Conservation (phyloP, 1,284 basidiomycete species). For the Earliella scabrosa region DNA sequence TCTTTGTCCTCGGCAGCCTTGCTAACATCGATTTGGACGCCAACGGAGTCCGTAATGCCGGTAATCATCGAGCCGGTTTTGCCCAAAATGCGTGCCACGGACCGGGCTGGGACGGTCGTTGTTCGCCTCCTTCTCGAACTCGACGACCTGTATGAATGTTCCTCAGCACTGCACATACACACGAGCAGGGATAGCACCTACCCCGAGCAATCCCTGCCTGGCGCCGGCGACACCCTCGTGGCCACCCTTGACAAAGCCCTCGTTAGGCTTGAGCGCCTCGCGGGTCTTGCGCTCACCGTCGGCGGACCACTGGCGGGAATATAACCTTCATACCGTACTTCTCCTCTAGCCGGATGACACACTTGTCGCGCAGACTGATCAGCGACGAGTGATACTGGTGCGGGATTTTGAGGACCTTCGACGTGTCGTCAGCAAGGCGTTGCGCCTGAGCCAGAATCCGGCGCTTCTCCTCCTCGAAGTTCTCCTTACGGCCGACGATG, state of each 20-base stretch:
- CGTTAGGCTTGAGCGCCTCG: constrained; percentile 79
- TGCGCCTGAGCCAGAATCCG: constrained; percentile 88
- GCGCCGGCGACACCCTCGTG: constrained; percentile 93
- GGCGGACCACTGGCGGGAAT: constrained; percentile 79
- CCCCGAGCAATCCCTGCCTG: constrained; percentile 87
- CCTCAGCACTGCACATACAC: not conserved
- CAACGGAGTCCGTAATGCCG: constrained; percentile 93
- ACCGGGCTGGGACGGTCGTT: constrained; percentile 82
- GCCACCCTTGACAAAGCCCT: constrained; percentile 94
- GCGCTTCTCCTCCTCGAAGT: constrained; percentile 94
- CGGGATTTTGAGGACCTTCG: constrained; percentile 86
- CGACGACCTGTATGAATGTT: constrained; percentile 62
- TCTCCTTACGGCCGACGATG: constrained; percentile 94
- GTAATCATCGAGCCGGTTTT: constrained; percentile 90
- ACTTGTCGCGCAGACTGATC: constrained; percentile 95
- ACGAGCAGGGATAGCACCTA: constrained; percentile 31
- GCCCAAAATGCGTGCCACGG: constrained; percentile 92
- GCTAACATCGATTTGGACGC: constrained; percentile 92
- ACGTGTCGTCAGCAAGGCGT: constrained; percentile 93
- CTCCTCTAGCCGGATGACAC: constrained; percentile 93
- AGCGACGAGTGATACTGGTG: constrained; percentile 90
- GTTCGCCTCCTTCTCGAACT: constrained; percentile 93
- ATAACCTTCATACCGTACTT: constrained; percentile 95
- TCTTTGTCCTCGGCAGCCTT: constrained; percentile 63
- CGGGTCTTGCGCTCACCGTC: constrained; percentile 68